Percentiles rank a stretch among this genome's conserved stretches.
These are phyloP conservation scores for Saccharomyces kudriavzevii DNA, from an alignment of 805 yeast genomes.

Conservation along the genomic window DNA sequence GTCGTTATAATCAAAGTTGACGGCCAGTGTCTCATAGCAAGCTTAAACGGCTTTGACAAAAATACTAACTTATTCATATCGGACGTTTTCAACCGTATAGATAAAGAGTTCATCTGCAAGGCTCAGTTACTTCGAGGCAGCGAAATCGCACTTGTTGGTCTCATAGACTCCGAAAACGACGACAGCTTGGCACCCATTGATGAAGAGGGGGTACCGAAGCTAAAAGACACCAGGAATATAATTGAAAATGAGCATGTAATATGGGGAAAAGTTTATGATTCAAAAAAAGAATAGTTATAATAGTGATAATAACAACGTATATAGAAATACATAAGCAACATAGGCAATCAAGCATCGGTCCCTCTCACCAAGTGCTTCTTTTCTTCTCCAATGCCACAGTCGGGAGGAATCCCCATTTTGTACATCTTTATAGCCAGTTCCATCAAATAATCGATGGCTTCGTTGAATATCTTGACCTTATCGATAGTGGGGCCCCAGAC, in stretches of 20 bases:
- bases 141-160: conserved; percentile 28
- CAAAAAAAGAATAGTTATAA: not conserved
- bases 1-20: conserved; percentile 52
- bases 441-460: conserved; percentile 82
- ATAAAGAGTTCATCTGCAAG: conserved; percentile 22
- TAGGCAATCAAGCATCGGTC: conserved; percentile 12
- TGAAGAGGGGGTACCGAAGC: conserved; percentile 12
- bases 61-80: conserved; percentile 52
- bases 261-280: conserved; percentile 18
- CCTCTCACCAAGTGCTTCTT: conserved; percentile 14
- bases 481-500: conserved; percentile 94
- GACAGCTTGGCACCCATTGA: not conserved
- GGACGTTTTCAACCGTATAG: conserved; percentile 42
- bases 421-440: conserved; percentile 82
- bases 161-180: conserved; percentile 9
- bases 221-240: conserved; percentile 22
- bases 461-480: conserved; percentile 90
- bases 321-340: conserved; percentile 1
- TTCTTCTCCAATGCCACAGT: conserved; percentile 30
- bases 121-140: conserved; percentile 26
- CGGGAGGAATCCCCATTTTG: conserved; percentile 54
- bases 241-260: conserved; percentile 21
- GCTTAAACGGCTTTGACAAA: conserved; percentile 54
- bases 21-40: conserved; percentile 44
- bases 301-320: not conserved